Evolutionary conservation across 805 yeast genomes (phyloP), one percentile per base, ranked within the genome.

Genomic region (Ogataea haglerorum): DNA sequence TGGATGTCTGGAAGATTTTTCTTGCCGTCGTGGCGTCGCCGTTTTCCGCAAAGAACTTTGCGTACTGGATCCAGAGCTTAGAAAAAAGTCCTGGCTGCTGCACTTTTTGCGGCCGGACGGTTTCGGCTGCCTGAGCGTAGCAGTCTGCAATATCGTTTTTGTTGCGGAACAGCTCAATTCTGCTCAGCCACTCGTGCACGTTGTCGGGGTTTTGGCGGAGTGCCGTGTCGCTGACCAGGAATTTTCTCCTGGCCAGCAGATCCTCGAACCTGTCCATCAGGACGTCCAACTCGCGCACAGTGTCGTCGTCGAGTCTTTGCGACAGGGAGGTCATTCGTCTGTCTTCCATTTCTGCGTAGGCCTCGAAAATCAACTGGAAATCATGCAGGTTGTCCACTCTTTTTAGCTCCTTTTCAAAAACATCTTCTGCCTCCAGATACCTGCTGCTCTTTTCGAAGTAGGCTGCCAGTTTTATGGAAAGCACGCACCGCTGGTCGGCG

Each of bases 31-130:
- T 67, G 9, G 71, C 47, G 49, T 85, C 88, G 0, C 66, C 66
- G 32, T 72, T 65, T 1, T 66, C 61, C 36, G 80, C 78, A 62
- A 86, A 89, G 3, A 83, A 58, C 22, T 64, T 58, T 0, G 95
- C 85, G 58, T 85, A 89, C 3, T 69, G 61, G 4, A 75, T 64
- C 96, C 96, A 90, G 7, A 90, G 51, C 13, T 72, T 61, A 1
- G 80, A 73, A 6, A 87, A 61, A 9, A 46, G 9, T 4, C 71
- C 71, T 2, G 67, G 61, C 0, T 69, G 66, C 5, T 54, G 36
- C 6, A 73, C 71, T 43, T 69, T 70, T 16, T 72, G 60, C 0
- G 95, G 91, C 44, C 83, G 75, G 12, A 91, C 78, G 1, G 73
- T 64, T 3, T 74, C 65, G 6, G 90, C 68, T 0, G 95, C 96